phyloP scores from a whole-genome alignment of 306 rosid species.

The Casuarina cunninghamiana region DNA sequence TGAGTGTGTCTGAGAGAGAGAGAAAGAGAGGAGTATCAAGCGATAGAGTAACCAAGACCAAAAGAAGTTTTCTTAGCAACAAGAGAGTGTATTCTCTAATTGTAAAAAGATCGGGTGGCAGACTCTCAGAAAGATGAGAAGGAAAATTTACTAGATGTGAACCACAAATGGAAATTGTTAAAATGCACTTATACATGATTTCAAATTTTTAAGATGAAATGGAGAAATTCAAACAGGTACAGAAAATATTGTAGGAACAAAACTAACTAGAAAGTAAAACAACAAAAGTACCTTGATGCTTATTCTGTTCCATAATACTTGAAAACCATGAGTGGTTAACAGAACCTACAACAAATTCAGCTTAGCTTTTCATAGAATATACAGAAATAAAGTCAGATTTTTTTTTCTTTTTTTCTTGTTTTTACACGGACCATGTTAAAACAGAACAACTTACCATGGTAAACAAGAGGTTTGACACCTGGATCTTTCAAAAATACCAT shows the following conservation, averaged over 20 bases:
- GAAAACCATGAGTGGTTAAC: constrained; percentile 53
- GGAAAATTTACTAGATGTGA: not conserved
- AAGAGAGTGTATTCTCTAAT: not conserved
- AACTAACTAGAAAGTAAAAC: not conserved
- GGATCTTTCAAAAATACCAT: constrained; percentile 88
- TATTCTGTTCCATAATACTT: constrained; percentile 71
- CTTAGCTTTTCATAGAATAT: constrained; percentile 26
- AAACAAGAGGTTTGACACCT: constrained; percentile 80
- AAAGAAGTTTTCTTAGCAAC: not conserved
- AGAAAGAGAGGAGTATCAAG: not conserved
- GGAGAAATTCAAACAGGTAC: not conserved
- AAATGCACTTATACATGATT: not conserved
- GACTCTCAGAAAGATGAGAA: not conserved
- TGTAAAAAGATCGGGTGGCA: not conserved
- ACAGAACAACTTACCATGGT: constrained; percentile 57
- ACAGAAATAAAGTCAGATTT: constrained; percentile 20
- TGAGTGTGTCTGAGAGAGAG: not conserved
- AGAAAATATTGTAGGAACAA: not conserved
- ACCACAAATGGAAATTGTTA: not conserved
- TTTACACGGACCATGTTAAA: constrained; percentile 9
- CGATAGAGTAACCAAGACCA: not conserved
- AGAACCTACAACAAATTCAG: constrained; percentile 51
- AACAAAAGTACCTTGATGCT: constrained; percentile 61
- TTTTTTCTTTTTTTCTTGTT: no score
- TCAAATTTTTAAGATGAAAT: not conserved